These are phyloP conservation scores for Prototheca wickerhamii DNA, from an alignment of 163 green algal genomes.

Conservation along the genomic window DNA sequence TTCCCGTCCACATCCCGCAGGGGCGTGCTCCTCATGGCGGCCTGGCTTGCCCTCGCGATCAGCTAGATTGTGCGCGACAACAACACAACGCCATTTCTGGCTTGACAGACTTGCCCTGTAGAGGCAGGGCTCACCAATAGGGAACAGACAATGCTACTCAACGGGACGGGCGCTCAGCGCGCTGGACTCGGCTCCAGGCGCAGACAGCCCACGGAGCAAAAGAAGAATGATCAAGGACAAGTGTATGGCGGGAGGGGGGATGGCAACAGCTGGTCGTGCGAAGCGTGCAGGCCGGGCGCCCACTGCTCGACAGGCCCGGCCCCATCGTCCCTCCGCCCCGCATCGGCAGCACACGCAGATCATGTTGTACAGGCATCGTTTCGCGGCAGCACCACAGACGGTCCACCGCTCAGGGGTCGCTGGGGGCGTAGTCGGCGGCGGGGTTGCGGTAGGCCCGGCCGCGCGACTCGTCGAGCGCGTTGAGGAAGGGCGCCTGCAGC, in stretches of 20 bases:
- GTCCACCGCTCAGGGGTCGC: background rate
- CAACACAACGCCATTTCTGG: background rate
- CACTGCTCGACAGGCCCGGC: too few species aligned
- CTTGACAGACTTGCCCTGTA: background rate
- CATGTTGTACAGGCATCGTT: too few species aligned
- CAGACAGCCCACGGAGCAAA: too few species aligned
- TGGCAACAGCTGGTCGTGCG: too few species aligned
- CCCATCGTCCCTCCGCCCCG: too few species aligned
- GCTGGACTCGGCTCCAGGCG: too few species aligned
- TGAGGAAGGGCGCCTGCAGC: background rate
- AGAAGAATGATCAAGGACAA: too few species aligned
- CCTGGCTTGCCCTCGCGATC: conserved; percentile 22
- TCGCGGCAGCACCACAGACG: background rate
- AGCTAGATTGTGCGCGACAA: background rate
- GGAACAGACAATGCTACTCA: too few species aligned
- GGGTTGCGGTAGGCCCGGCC: background rate
- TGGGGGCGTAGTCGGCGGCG: background rate
- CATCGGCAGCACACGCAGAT: too few species aligned
- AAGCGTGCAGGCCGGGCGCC: too few species aligned
- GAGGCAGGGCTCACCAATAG: background rate
- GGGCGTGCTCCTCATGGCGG: conserved; percentile 19
- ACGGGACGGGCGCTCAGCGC: too few species aligned
- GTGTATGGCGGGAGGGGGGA: too few species aligned
- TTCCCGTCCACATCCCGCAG: background rate
- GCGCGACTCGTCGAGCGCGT: background rate